phyloP scores from a whole-genome alignment of 2,329 filamentous ascomycete species.

The Thelonectria rubi region DNA sequence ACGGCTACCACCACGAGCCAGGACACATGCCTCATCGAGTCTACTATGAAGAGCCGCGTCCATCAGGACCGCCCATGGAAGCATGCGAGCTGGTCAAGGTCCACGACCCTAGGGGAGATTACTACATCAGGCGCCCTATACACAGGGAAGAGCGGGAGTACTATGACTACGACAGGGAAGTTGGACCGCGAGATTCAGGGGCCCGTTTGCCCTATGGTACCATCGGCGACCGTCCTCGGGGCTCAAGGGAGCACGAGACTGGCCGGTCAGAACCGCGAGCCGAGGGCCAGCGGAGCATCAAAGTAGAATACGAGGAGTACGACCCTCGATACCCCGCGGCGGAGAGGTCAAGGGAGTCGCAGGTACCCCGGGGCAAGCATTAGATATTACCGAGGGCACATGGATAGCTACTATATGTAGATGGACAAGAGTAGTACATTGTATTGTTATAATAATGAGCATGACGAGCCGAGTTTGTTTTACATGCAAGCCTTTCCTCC shows the following conservation, averaged over 20 bases:
- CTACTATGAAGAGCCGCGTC: conserved; percentile 27
- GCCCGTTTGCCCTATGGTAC: conserved; percentile 22
- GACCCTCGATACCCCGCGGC: conserved; percentile 52
- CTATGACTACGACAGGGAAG: conserved; percentile 39
- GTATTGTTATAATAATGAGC: conserved; percentile 39
- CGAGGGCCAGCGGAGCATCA: conserved; percentile 2
- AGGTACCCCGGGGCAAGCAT: neutral
- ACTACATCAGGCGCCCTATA: conserved; percentile 56
- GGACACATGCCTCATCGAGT: conserved; percentile 9
- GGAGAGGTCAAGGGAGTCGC: conserved; percentile 11
- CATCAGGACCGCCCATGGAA: conserved; percentile 35
- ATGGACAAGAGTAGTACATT: conserved; percentile 35
- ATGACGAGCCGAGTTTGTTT: conserved; percentile 43
- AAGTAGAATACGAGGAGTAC: conserved; percentile 52
- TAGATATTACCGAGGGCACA: neutral
- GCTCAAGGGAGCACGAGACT: conserved; percentile 10
- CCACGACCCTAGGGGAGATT: conserved; percentile 55
- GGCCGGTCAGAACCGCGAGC: conserved; percentile 12
- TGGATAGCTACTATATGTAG: neutral
- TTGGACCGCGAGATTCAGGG: conserved; percentile 22
- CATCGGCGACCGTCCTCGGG: neutral
- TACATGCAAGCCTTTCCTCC: conserved; percentile 38
- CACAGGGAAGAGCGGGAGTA: conserved; percentile 40
- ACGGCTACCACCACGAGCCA: conserved; percentile 21
- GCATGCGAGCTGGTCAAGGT: conserved; percentile 58